Conservation (phyloP, 2,329 filamentous ascomycete genomes). For the Tolypocladium nubicola region DNA sequence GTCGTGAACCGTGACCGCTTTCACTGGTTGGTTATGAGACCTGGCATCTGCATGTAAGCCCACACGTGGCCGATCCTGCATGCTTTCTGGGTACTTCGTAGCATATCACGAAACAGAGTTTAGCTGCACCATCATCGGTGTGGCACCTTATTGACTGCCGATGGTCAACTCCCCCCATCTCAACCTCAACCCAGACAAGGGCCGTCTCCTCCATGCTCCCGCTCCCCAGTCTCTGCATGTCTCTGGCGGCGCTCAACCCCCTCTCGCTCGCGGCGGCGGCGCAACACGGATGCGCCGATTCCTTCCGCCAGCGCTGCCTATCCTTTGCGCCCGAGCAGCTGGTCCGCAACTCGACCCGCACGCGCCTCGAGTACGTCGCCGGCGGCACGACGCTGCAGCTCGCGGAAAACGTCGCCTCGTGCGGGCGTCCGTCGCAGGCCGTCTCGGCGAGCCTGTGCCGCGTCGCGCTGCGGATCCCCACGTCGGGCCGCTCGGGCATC, state of each 20-base stretch:
- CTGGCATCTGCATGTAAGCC: background rate
- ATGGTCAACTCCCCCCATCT: too few relatives aligned
- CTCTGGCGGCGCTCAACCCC: background rate
- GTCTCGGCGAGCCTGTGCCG: conserved; percentile 11
- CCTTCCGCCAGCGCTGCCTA: background rate
- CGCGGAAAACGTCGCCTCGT: conserved; percentile 26
- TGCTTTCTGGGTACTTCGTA: too few relatives aligned
- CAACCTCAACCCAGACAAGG: too few relatives aligned
- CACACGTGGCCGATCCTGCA: background rate
- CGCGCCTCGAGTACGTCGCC: conserved; percentile 3
- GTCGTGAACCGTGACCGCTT: background rate
- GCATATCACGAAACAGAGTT: too few relatives aligned
- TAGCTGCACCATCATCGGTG: too few relatives aligned
- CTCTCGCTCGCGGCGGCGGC: background rate
- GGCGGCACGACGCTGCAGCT: conserved; percentile 8
- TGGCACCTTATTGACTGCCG: too few relatives aligned
- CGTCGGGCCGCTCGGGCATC: conserved; percentile 4
- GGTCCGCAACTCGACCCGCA: background rate
- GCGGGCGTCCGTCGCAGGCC: conserved; percentile 12
- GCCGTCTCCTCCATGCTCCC: too few relatives aligned
- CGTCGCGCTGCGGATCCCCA: conserved; percentile 6
- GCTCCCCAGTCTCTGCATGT: background rate
- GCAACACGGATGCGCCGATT: background rate
- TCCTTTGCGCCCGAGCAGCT: conserved; percentile 2
- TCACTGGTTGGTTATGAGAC: background rate